Evolutionary conservation across 2,329 filamentous ascomycete species (phyloP).

Genomic region (Sporothrix protearum): DNA sequence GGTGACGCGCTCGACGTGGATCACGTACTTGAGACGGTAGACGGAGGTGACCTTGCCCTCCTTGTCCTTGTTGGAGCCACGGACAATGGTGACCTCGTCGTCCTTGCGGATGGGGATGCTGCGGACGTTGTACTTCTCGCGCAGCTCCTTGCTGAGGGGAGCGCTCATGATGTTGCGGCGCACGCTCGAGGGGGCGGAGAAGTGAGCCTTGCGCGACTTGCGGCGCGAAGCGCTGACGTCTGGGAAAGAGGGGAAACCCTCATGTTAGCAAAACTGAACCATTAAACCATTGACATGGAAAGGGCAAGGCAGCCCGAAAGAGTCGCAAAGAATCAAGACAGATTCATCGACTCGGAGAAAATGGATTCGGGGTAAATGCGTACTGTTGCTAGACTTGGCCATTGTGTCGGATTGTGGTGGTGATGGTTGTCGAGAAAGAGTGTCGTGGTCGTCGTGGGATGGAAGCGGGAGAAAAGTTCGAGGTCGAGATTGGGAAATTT

Average conservation of each 20-base stretch:
- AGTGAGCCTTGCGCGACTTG: conserved; percentile 99
- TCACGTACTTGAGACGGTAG: conserved; percentile 96
- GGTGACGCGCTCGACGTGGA: conserved; percentile 94
- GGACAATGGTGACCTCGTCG: conserved; percentile 89
- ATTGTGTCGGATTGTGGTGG: conserved; percentile 25
- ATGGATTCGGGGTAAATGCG: conserved; percentile 1
- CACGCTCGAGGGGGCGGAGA: conserved; percentile 87
- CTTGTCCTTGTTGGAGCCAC: conserved; percentile 92
- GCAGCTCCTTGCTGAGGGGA: conserved; percentile 91
- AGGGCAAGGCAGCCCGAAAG: not conserved
- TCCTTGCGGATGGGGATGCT: conserved; percentile 97
- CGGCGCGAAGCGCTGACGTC: conserved; percentile 78
- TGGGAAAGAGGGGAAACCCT: conserved; percentile 33
- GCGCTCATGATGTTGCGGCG: conserved; percentile 97
- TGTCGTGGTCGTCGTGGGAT: conserved; percentile 21
- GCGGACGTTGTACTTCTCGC: conserved; percentile 98
- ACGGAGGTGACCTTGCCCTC: conserved; percentile 98
- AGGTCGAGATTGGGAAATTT: conserved; percentile 20
- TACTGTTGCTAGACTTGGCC: conserved; percentile 29
- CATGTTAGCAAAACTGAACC: not conserved
- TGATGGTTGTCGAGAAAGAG: conserved; percentile 14
- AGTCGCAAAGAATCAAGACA: not conserved
- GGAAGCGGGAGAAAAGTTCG: conserved; percentile 13
- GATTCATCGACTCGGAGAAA: not conserved
- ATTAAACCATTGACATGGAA: not conserved